Evolutionary conservation across 2,329 filamentous ascomycete species (phyloP).

Genomic region (Venturia effusa): DNA sequence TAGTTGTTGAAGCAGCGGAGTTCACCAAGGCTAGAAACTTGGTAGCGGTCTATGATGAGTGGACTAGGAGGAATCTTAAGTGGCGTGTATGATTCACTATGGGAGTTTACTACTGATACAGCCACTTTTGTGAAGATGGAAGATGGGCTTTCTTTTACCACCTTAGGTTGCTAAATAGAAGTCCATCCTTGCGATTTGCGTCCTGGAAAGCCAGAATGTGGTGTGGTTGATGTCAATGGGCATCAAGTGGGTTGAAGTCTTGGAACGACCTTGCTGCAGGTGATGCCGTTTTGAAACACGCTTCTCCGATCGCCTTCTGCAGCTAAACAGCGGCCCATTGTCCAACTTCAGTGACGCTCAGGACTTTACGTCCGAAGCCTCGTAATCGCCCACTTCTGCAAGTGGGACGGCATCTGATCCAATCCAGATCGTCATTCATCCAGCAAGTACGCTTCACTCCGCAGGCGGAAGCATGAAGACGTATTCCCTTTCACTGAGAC

Average conservation of each 20-base stretch:
- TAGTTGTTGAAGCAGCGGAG: background rate
- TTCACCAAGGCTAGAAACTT: background rate
- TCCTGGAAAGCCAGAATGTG: background rate
- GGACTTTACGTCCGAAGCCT: background rate
- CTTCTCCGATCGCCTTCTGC: background rate
- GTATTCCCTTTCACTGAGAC: slow-evolving; percentile 81
- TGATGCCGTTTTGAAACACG: background rate
- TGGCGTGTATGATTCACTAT: background rate
- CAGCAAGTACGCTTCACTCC: slow-evolving; percentile 1
- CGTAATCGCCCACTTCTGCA: background rate
- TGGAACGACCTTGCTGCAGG: too few species aligned
- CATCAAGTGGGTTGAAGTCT: background rate
- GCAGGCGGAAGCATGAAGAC: slow-evolving; percentile 69
- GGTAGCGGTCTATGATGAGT: background rate
- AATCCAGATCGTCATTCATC: background rate
- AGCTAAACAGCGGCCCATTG: background rate
- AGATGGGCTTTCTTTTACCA: background rate
- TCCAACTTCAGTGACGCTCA: background rate
- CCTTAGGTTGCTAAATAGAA: background rate
- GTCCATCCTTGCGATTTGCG: background rate
- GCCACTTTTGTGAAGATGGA: background rate
- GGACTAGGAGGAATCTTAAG: background rate
- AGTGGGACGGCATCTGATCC: background rate
- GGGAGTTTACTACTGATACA: background rate
- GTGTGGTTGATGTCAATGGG: background rate